These are phyloP conservation scores for Epichloe typhina DNA, from an alignment of 2,329 filamentous ascomycete genomes.

Conservation along the genomic window DNA sequence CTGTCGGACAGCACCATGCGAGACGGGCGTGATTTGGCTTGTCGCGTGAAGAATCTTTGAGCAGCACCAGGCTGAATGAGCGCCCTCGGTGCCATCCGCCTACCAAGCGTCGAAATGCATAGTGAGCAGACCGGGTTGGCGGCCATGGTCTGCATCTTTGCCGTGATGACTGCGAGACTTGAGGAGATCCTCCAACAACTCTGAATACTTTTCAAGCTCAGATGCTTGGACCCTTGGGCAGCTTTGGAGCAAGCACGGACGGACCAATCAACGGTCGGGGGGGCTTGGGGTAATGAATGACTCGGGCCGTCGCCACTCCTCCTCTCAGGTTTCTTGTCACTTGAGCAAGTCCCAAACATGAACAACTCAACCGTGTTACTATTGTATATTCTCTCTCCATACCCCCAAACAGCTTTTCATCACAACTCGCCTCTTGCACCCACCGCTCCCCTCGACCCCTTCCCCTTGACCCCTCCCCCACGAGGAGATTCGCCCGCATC, in stretches of 20 bases:
- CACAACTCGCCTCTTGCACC: neutral
- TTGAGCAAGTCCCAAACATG: slow-evolving; percentile 24
- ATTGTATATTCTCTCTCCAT: slow-evolving; percentile 10
- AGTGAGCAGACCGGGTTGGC: slow-evolving; percentile 8
- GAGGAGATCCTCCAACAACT: too few species aligned
- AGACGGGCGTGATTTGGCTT: slow-evolving; percentile 29
- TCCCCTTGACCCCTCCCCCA: neutral
- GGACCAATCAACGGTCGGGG: too few species aligned
- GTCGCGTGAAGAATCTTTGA: slow-evolving; percentile 24
- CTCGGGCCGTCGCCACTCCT: too few species aligned
- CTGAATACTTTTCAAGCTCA: too few species aligned
- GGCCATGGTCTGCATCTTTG: slow-evolving; percentile 7
- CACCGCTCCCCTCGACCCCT: slow-evolving; percentile 5
- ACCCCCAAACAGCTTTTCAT: too few species aligned
- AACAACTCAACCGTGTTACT: too few species aligned
- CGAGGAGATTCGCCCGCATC: slow-evolving; percentile 8
- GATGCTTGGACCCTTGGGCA: too few species aligned
- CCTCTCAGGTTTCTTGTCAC: too few species aligned
- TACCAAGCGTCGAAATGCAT: slow-evolving; percentile 8
- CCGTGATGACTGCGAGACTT: neutral
- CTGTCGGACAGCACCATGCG: slow-evolving; percentile 46
- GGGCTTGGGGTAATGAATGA: too few species aligned
- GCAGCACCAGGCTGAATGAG: slow-evolving; percentile 19
- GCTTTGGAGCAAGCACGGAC: too few species aligned
- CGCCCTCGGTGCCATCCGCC: slow-evolving; percentile 6